Base-by-base conservation (phyloP, 139 green algal genomes). In the Coccomyxa sp. region DNA sequence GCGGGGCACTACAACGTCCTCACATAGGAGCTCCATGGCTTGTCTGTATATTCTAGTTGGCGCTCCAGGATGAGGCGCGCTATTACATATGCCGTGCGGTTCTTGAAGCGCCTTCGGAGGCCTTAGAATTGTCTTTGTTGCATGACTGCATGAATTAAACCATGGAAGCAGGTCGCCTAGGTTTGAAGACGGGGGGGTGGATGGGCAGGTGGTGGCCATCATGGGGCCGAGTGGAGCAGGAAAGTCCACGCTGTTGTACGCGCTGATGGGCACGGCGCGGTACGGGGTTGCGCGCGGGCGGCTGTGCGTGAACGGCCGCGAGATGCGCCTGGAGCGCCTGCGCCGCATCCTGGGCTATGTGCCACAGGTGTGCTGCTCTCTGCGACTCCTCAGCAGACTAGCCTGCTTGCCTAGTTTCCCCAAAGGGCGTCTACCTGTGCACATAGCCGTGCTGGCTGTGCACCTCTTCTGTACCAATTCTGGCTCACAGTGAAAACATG, bases 241-340 rank as follows among this genome's bases (percentile, higher is more conserved):
- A 37, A 90, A 90, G 79, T 81, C 80, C 8, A 90, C 86, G 2
- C 81, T 90, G 35, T 78, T 90, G 24, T 79, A 80, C 39, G 85
- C 86, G 35, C 81, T 90, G 24, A 79, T 78, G 39, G 84, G 86
- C 39, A 74, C 69, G 14, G 75, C 44, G 37, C 68, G 37, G 18
- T 80, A 79, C 39, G 82, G 77, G 3, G 64, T 40, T 50, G 71
- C 77, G 35, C 68, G 55, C 18, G 84, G 86, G 24, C 64, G 50
- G 22, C 55, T 88, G 38, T 79, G 78, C 54, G 77, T 86, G n/a
- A 90, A 90, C 38, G 84, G 82, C 7, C 85, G 79, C 37, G 76
- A 83, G 44, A 87, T 89, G 69, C 68, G 37, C 24, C 39, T 85
- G 34, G 41, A 31, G 8, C 39, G 73, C 9, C 75, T 90, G 75